Evolutionary conservation across 2,329 filamentous ascomycete genomes (phyloP), one percentile per base, ranked within the genome.

Genomic region (Colletotrichum liaoningense): DNA sequence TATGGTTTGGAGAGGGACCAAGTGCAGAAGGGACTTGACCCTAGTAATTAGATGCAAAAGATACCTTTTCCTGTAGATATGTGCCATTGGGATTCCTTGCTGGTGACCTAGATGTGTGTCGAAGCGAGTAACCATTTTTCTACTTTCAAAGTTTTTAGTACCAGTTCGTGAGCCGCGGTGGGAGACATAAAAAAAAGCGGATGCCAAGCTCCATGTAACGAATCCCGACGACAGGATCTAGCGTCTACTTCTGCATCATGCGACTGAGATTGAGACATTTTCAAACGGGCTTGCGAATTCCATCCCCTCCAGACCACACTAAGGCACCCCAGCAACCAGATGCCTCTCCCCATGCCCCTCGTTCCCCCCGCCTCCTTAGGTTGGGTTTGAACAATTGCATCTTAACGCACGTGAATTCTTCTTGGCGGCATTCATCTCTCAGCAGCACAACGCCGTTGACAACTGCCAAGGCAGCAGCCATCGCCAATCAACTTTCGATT

Each of bases 41-140:
- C 33, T 42, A 67, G 67, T 73, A 73, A 72, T 73, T 73, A 73
- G 62, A 72, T 71, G 58, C 60, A 69, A 73, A 72, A 54, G 58
- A 65, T 57, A 65, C 52, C 22, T 65, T 65, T 30, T 42, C n/a
- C 52, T 46, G 64, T 30, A 52, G 30, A 66, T 16, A 12, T 14
- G 16, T 7, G 49, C 42, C 19, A 4, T 14, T 35, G 16, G 28
- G 9, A 42, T 4, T 9, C 19, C 57, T 24, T 55, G 46, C 12
- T 14, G 22, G 3, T 26, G 30, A 1, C 46, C 24, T 22, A n/a
- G 30, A 33, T 33, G 30, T 3, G 12, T 19, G 33, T 30, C 12
- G 16, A 24, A 22, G 26, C 11, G 5, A 5, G 14, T 19, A 19
- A 42, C 38, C 14, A 42, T n/a, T 22, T 12, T 26, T 8, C 14